Evolutionary conservation across 2,329 filamentous ascomycete genomes (phyloP), one percentile per base, ranked within the genome.

Genomic region (Stemphylium beticola): DNA sequence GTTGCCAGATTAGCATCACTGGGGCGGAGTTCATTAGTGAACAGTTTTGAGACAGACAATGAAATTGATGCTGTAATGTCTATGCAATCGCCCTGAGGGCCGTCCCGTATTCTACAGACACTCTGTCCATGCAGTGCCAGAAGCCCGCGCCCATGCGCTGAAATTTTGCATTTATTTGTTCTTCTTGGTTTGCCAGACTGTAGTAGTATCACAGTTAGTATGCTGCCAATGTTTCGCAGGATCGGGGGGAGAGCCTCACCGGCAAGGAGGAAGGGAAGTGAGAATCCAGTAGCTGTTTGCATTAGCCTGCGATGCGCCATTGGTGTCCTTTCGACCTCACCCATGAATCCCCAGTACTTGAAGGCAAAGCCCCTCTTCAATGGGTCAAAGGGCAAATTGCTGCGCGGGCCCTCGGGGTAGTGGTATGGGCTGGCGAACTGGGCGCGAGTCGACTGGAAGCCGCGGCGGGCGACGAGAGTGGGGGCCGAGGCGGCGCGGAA

Each of bases 301-400:
- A 71, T 83, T 69, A 84, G 79, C 68, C 39, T 48, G 24, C 32
- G 45, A 37, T 47, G 32, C 46, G 42, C 20, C 18, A 57, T 54
- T 48, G 43, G n/a, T 17, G 32, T 31, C 39, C 38, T 38, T 29
- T 79, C 82, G 60, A 63, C 58, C 71, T 67, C 75, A 90, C 88
- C 77, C 84, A 88, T 88, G 82, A 90, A 95, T 61, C 76, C 76
- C 89, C 92, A 96, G 87, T 90, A 99, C 80, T 88, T 85, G 68
- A 91, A 60, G 65, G 82, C 85, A 78, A 99, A 99, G 81, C 84
- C 90, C 81, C 87, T 91, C 76, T 88, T 93, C 82, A 91, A 84
- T 67, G 95, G 90, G 85, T 99, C 96, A 87, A 99, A 99, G 66
- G 95, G 95, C 66, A 99, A 81, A 86, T 97, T 98, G 83, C 85